A percentile compares a stretch with the other conserved stretches of the same genome.
These are phyloP conservation scores for Cercospora berteroae DNA, from an alignment of 2,329 filamentous ascomycete genomes.

Conservation along the genomic window DNA sequence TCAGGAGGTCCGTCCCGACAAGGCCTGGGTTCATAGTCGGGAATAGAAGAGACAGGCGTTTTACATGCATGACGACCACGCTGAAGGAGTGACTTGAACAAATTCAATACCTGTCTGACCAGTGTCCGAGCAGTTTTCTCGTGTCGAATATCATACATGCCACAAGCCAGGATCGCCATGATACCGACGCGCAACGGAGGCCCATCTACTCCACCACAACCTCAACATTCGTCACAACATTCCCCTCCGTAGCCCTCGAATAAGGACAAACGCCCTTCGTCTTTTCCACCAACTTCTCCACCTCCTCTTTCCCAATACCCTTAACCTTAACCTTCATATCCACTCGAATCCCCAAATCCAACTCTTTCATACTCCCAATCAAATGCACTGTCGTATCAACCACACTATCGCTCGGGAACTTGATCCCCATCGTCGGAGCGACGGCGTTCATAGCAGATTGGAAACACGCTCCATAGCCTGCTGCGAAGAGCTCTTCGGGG, in stretches of 20 bases:
- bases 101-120: too few species aligned
- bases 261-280: constrained; percentile 41
- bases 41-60: not conserved
- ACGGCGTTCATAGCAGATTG: constrained; percentile 49
- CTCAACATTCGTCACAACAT: constrained; percentile 33
- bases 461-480: constrained; percentile 49
- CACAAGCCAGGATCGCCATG: not conserved
- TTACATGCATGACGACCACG: not conserved
- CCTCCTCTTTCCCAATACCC: constrained; percentile 33
- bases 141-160: not conserved
- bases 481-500: constrained; percentile 50
- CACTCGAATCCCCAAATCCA: constrained; percentile 48
- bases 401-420: constrained; percentile 45
- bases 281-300: constrained; percentile 40
- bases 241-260: constrained; percentile 37
- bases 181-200: not conserved
- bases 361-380: constrained; percentile 46
- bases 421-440: constrained; percentile 43
- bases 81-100: too few species aligned
- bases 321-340: constrained; percentile 45
- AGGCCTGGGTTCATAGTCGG: not conserved
- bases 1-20: not conserved
- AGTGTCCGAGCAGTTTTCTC: not conserved
- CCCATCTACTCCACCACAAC: constrained; percentile 12
- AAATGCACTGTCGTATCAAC: constrained; percentile 47